Base-by-base conservation (phyloP, 805 yeast species). In the Zygoascus flipseniorum region DNA sequence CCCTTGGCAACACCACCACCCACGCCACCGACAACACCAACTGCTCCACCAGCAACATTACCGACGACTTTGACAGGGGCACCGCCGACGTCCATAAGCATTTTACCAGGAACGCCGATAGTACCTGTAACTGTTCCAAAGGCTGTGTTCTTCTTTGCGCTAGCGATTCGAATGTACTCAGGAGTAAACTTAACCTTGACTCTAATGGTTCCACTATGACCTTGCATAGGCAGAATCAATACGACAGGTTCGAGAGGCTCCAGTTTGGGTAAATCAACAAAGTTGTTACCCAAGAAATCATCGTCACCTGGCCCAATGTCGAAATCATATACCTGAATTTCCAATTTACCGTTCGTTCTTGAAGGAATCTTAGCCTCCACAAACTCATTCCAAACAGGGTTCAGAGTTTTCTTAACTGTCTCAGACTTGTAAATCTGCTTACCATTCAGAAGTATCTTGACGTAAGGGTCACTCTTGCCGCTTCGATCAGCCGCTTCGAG, bases 401-500 rank as follows among this genome's bases (percentile, higher is more conserved):
- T 79, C 60, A 93, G 75, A 0, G 97, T 89, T 76, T 85, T 89
- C 77, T 90, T 93, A 56, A 80, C 74, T 31, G 83, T 83, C 70
- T 87, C 84, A 39, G 96, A 79, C 73, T 88, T 89, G 74, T 72
- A 82, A 55, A 86, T 74, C 35, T 71, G 66, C 31, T 79, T 79
- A 43, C 83, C 83, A 69, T 90, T 82, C 62, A 88, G 65, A 63
- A 76, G 82, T 57, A 89, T 76, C 62, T 82, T 79, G 55, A 82
- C 76, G 67, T 82, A 92, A 52, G 99, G 99, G 70, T 93, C 99
- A 2, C 97, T 88, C 66, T 86, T 85, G 50, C 98, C 98, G 61
- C 84, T 85, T 31, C 86, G 74, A 70, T 93, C 99, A n/a, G 90
- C 95, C 13, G 96, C 77, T 42, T 85, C 80, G 54, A 93, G 75